Evolutionary conservation across 495 filamentous ascomycete genomes (phyloP).

Genomic region (Neurospora sublineolata): DNA sequence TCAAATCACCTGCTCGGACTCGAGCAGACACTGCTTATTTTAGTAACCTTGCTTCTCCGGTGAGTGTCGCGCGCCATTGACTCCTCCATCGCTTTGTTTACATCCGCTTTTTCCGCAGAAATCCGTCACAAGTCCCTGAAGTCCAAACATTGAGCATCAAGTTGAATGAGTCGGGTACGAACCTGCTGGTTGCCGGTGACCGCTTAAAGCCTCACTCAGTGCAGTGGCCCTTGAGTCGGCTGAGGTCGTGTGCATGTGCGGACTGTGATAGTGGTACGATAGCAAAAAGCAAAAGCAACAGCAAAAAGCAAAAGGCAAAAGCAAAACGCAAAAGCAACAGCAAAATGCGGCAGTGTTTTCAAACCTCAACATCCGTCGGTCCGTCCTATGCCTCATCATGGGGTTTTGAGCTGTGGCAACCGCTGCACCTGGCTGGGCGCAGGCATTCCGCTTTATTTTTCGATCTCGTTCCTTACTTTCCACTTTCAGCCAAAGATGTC

Average conservation of each 20-base stretch:
- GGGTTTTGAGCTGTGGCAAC: neutral
- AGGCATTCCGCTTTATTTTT: neutral
- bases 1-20: neutral
- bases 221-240: neutral
- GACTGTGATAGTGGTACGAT: neutral
- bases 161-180: neutral
- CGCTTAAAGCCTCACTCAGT: neutral
- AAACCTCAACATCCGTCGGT: neutral
- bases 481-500: neutral
- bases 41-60: no score
- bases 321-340: neutral
- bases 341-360: neutral
- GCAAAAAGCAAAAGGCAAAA: neutral
- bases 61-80: neutral
- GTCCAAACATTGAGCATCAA: neutral
- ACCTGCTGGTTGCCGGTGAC: neutral
- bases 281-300: neutral
- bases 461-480: neutral
- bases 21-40: neutral
- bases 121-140: neutral
- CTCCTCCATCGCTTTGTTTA: neutral
- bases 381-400: neutral
- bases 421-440: neutral
- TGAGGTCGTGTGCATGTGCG: neutral
- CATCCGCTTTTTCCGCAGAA: neutral